phyloP scores from a whole-genome alignment of 1,284 basidiomycete species.

The Kalmanozyma brasiliensis region DNA sequence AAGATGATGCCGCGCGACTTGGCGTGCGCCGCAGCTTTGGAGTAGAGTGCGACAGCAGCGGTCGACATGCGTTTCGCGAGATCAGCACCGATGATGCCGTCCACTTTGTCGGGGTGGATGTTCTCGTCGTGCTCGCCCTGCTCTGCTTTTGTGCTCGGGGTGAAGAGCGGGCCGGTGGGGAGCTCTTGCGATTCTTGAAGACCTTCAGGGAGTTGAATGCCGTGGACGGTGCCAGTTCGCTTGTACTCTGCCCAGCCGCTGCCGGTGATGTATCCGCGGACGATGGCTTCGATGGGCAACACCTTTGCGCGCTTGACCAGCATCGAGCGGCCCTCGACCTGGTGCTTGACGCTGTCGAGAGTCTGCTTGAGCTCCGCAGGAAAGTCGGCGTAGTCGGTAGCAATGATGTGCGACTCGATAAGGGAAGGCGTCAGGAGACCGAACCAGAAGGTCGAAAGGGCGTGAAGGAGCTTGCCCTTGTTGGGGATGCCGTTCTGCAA shows the following conservation, averaged over 20 bases:
- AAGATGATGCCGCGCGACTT: constrained; percentile 85
- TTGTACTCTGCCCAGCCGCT: constrained; percentile 97
- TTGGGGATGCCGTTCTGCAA: constrained; percentile 79
- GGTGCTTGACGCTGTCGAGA: constrained; percentile 53
- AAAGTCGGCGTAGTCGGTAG: constrained; percentile 54
- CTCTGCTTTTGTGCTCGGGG: constrained; percentile 96
- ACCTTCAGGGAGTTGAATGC: constrained; percentile 79
- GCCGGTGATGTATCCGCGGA: constrained; percentile 95
- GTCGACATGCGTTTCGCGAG: constrained; percentile 76
- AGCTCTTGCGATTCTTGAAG: constrained; percentile 82
- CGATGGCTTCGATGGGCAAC: constrained; percentile 94
- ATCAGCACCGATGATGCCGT: constrained; percentile 64
- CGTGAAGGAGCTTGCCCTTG: constrained; percentile 90
- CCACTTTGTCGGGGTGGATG: constrained; percentile 83
- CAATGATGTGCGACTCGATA: constrained; percentile 63
- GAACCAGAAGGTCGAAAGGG: constrained; percentile 96
- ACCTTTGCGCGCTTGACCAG: constrained; percentile 90
- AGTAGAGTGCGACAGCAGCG: constrained; percentile 78
- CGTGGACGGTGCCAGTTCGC: constrained; percentile 86
- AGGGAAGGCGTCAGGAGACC: constrained; percentile 72
- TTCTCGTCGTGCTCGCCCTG: constrained; percentile 96
- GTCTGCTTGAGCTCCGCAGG: constrained; percentile 47
- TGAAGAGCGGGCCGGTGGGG: constrained; percentile 78
- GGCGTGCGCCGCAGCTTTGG: constrained; percentile 82
- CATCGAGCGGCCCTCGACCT: constrained; percentile 87